Conservation (phyloP, 225 moss, liverwort and hornwort species). For the Bryum argenteum region DNA sequence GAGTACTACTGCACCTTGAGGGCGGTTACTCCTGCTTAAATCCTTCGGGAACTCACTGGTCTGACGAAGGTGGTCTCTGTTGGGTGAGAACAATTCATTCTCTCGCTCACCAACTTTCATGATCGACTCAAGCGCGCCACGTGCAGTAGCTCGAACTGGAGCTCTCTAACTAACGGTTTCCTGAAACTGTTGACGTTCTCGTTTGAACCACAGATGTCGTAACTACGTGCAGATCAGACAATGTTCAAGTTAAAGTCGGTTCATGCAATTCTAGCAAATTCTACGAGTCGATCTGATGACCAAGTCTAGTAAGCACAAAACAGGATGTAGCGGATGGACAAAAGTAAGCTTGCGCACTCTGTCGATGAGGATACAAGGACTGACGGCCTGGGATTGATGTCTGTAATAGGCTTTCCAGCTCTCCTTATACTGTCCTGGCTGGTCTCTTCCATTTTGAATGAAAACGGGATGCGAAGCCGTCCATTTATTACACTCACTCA, state of each 20-base stretch:
- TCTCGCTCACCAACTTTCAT: neutral
- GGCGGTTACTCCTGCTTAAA: neutral
- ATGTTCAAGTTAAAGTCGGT: neutral
- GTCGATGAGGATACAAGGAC: neutral
- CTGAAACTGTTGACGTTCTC: neutral
- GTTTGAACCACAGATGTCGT: neutral
- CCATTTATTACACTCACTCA: too few species aligned
- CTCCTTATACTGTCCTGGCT: neutral
- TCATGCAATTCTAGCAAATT: neutral
- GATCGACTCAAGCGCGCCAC: neutral
- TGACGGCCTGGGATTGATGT: neutral
- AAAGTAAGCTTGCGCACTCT: neutral
- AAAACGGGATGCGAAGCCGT: too few species aligned
- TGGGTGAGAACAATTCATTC: neutral
- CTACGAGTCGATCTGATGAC: neutral
- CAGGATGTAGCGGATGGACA: neutral
- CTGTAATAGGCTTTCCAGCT: neutral
- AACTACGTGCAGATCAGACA: neutral
- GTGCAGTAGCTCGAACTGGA: neutral
- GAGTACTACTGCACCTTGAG: neutral
- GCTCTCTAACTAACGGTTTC: neutral
- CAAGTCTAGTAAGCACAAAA: neutral
- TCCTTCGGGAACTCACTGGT: neutral
- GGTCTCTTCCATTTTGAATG: too few species aligned
- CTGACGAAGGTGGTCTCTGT: neutral